Base-by-base conservation (phyloP, 371 early-diverging fungal genomes). In the Mucor velutinosus region DNA sequence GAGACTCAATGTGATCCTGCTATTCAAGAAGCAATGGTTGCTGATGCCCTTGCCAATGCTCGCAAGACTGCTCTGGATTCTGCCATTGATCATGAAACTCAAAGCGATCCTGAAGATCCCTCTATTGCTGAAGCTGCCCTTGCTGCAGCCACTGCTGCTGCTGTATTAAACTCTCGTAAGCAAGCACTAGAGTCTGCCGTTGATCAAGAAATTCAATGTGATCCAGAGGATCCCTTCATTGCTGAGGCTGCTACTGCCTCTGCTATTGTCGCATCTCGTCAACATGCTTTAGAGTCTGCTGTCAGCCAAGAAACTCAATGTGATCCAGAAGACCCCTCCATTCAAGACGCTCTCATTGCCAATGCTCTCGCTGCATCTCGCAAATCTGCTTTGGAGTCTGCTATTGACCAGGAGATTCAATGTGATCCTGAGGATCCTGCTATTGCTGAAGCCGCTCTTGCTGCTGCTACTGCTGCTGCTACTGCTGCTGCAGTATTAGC, bases 21-120 rank as follows among this genome's bases (percentile, higher is more conserved):
- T 8, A n/a, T 64, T 49, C 60, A 59, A 17, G 12, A 17, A 3
- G 47, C 58, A 14, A 47, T 58, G 14, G 17, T 58, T 6, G 53
- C 64, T 15, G 47, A 51, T 39, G 58, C 64, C 19, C 39, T 64
- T 41, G 65, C 60, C 49, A 51, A 10, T 11, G n/a, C 55, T 15
- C 59, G 58, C 27, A 25, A 32, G 7, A 23, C 41, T 14, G 27
- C 49, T 4, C 10, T 63, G 4, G 51, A 64, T 25, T 7, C 33
- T 30, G 60, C 69, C 25, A 45, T 64, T 0, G 64, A 69, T 49
- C 30, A 15, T 3, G 53, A 63, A 3, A 63, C 62, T 12, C 67
- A 66, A 35, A 45, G 37, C 6, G 71, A 71, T 4, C 63, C 69
- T 7, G 69, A 63, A 10, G 69, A 64, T 12, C 59, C 64, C 37